Evolutionary conservation across 1,139 yeast genomes (phyloP).

Genomic region (Williopsis jadinii): DNA sequence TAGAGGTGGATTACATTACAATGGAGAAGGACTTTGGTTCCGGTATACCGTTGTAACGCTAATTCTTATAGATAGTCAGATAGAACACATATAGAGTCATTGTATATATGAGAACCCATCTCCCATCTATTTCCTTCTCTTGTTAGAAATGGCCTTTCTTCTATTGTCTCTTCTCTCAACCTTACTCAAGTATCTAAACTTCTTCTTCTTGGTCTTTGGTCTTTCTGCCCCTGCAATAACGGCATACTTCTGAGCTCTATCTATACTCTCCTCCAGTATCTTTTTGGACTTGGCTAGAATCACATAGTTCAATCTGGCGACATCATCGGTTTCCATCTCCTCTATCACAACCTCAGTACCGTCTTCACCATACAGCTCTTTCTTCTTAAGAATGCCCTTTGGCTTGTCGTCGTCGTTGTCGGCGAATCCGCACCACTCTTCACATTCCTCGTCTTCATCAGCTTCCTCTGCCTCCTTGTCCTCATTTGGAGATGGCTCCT

Average conservation of each 20-base stretch:
- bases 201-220: constrained; percentile 49
- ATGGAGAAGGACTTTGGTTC: constrained; percentile 14
- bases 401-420: constrained; percentile 21
- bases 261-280: constrained; percentile 56
- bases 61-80: too few relatives aligned
- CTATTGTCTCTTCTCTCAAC: constrained; percentile 66
- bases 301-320: constrained; percentile 60
- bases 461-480: constrained; percentile 21
- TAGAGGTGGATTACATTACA: constrained; percentile 59
- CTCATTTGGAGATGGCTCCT: constrained; percentile 1
- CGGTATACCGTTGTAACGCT: too few relatives aligned
- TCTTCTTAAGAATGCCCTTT: constrained; percentile 32
- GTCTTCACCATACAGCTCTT: constrained; percentile 29
- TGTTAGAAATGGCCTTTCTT: constrained; percentile 38
- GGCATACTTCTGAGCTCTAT: constrained; percentile 69
- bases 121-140: constrained; percentile 5
- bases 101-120: too few relatives aligned
- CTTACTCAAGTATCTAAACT: constrained; percentile 80
- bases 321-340: constrained; percentile 46
- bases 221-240: constrained; percentile 38
- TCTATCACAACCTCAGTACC: constrained; percentile 46
- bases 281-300: constrained; percentile 52
- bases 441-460: constrained; percentile 20
- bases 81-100: constrained; percentile 24
- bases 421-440: constrained; percentile 16